Evolutionary conservation across 345 rosid genomes (phyloP).

Genomic region (Euclidium syriacum): DNA sequence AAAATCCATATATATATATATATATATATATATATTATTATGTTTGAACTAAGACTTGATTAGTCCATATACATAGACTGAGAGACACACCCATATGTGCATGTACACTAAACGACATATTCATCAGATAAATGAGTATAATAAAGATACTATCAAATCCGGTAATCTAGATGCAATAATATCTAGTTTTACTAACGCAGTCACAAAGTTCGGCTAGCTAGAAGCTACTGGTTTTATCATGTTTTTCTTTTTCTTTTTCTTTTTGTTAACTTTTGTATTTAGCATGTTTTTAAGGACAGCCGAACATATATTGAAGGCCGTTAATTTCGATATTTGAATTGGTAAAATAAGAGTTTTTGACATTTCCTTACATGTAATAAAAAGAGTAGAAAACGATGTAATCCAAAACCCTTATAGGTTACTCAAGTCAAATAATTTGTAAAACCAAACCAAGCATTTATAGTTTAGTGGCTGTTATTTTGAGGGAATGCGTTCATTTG

Average conservation of each 20-base stretch:
- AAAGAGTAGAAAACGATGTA: neutral
- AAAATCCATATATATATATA: neutral
- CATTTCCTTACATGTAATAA: neutral
- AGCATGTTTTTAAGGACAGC: neutral
- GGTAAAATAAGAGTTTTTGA: neutral
- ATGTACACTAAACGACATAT: constrained; percentile 20
- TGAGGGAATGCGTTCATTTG: too few relatives aligned
- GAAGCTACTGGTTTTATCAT: neutral
- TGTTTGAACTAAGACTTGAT: constrained; percentile 6
- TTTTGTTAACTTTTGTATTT: too few relatives aligned
- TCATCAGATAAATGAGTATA: neutral
- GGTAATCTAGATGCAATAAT: neutral
- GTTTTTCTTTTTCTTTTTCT: too few relatives aligned
- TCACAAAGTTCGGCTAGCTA: neutral
- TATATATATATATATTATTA: too few relatives aligned
- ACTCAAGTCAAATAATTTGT: too few relatives aligned
- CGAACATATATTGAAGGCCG: neutral
- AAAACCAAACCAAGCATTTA: too few relatives aligned
- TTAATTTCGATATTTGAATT: neutral
- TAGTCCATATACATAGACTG: constrained; percentile 23
- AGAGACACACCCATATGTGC: constrained; percentile 27
- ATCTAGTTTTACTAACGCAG: neutral
- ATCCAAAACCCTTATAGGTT: too few relatives aligned
- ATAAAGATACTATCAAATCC: neutral
- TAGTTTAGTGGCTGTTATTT: too few relatives aligned